phyloP scores from a whole-genome alignment of 345 rosid genomes.

The Leavenworthia alabamica region DNA sequence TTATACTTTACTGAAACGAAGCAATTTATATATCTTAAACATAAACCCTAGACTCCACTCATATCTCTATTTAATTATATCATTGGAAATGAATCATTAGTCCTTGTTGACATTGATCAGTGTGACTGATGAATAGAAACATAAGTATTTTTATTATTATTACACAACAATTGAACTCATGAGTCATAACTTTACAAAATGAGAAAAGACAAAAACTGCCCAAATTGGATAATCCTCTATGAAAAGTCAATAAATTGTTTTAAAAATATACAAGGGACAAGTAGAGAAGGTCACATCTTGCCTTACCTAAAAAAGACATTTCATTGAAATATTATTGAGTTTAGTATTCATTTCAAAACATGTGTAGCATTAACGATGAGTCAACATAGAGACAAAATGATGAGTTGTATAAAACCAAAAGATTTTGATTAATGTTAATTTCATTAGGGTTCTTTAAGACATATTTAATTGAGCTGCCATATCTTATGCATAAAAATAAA shows the following conservation, averaged over 20 bases:
- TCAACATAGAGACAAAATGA: background rate
- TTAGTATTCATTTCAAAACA: constrained; percentile 14
- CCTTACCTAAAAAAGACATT: constrained; percentile 6
- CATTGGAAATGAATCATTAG: background rate
- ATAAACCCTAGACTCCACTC: background rate
- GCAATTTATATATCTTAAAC: no score
- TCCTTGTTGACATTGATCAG: background rate
- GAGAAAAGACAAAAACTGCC: background rate
- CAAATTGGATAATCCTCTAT: background rate
- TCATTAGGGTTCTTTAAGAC: background rate
- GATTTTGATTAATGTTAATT: background rate
- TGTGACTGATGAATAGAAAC: no score
- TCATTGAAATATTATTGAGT: constrained; percentile 17
- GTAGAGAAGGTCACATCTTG: constrained; percentile 23
- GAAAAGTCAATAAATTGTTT: background rate
- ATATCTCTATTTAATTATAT: background rate
- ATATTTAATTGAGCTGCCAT: background rate
- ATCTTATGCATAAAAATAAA: no score
- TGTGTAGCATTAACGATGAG: constrained; percentile 7
- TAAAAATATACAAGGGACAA: background rate
- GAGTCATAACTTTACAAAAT: background rate
- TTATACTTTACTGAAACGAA: no score
- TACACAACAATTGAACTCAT: no score
- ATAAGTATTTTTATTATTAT: no score
- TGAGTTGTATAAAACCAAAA: background rate